Conservation (phyloP, 2,329 filamentous ascomycete species). For the Ambrosiella cleistominuta region DNA sequence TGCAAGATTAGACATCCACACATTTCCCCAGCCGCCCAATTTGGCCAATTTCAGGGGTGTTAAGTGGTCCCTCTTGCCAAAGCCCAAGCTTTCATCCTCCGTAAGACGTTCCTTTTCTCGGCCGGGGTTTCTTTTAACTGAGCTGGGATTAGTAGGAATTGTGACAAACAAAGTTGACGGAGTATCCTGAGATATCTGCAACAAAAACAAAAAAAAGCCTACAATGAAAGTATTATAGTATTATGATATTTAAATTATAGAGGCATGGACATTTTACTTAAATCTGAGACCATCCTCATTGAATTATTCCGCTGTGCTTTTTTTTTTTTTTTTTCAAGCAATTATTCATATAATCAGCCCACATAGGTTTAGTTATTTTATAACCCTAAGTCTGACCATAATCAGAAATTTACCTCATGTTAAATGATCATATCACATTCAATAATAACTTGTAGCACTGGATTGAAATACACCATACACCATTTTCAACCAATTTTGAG, state of each 20-base stretch:
- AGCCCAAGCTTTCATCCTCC: slow-evolving; percentile 2
- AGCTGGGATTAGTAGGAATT: not conserved
- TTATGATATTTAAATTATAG: too few species aligned
- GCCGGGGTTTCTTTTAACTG: not conserved
- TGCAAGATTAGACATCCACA: not conserved
- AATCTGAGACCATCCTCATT: too few species aligned
- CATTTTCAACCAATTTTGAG: not conserved
- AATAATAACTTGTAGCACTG: not conserved
- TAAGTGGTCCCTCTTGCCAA: not conserved
- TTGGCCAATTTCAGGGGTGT: slow-evolving; percentile 1
- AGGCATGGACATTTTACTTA: too few species aligned
- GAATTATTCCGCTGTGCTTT: too few species aligned
- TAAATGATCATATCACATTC: not conserved
- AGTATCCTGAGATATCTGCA: too few species aligned
- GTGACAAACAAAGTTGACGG: not conserved
- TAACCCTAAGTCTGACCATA: not conserved
- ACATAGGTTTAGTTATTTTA: too few species aligned
- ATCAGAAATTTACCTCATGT: not conserved
- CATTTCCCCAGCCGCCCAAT: not conserved
- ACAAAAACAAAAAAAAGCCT: too few species aligned
- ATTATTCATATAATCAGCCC: too few species aligned
- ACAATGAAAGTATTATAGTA: too few species aligned
- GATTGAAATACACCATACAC: not conserved
- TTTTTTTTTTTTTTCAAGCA: too few species aligned
- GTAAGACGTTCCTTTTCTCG: not conserved